These are phyloP conservation scores for Pichia cactophila DNA, from an alignment of 1,139 yeast species.

Conservation along the genomic window DNA sequence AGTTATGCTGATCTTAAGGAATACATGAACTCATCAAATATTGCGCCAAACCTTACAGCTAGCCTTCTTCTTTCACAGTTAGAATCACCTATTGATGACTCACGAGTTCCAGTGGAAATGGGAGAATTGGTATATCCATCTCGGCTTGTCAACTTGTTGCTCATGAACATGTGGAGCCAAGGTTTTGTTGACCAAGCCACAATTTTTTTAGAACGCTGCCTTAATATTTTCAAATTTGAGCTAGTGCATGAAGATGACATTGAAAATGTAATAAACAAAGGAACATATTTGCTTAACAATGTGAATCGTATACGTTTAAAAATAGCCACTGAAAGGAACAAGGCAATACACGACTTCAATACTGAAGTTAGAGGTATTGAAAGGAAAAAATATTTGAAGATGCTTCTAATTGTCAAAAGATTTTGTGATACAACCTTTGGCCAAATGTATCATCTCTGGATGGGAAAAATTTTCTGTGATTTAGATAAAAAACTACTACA, in stretches of 20 bases:
- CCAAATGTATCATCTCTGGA: constrained; percentile 94
- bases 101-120: constrained; percentile 68
- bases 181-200: constrained; percentile 91
- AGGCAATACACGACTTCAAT: constrained; percentile 61
- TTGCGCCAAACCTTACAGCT: constrained; percentile 72
- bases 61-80: constrained; percentile 77
- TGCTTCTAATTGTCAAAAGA: constrained; percentile 86
- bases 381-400: constrained; percentile 76
- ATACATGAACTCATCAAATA: constrained; percentile 68
- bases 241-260: constrained; percentile 57
- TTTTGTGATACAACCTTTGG: constrained; percentile 90
- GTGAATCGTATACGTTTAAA: constrained; percentile 91
- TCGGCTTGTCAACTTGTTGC: constrained; percentile 77
- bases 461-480: constrained; percentile 87
- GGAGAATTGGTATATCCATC: constrained; percentile 95
- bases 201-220: constrained; percentile 78
- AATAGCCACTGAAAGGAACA: constrained; percentile 76
- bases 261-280: constrained; percentile 80
- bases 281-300: constrained; percentile 95
- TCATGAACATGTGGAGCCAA: constrained; percentile 96
- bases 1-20: constrained; percentile 48
- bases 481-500: constrained; percentile 87
- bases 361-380: constrained; percentile 81
- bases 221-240: constrained; percentile 76
- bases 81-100: constrained; percentile 73